A percentile compares a stretch with the other conserved stretches of the same genome.
Evolutionary conservation across 23 red algal genomes (phyloP).

Genomic region (Chondrus crispus): DNA sequence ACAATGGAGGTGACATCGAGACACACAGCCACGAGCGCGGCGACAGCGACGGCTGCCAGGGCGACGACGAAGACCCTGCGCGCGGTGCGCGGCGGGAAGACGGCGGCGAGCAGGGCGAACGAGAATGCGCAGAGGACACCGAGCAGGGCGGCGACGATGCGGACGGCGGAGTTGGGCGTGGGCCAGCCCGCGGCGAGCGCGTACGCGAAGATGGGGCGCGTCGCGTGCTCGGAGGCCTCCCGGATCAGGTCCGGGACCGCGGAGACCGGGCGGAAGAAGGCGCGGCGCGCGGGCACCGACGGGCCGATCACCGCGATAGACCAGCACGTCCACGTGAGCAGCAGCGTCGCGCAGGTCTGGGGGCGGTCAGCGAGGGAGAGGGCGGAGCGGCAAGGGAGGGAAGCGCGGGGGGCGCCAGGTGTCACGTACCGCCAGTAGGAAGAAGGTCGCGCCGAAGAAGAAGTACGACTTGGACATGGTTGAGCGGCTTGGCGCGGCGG

Average conservation of each 20-base stretch:
- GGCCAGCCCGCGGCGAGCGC: slow-evolving; percentile 73
- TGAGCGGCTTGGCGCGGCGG: too few species aligned
- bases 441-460: slow-evolving; percentile 54
- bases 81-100: slow-evolving; percentile 19
- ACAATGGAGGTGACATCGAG: slow-evolving; percentile 37
- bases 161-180: slow-evolving; percentile 36
- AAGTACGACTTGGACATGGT: slow-evolving; percentile 45
- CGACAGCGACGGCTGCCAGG: background rate
- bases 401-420: background rate
- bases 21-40: slow-evolving; percentile 6
- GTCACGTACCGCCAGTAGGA: slow-evolving; percentile 43
- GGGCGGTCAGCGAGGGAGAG: background rate
- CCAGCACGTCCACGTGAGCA: slow-evolving; percentile 75
- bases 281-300: slow-evolving; percentile 68
- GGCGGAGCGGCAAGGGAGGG: background rate
- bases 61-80: slow-evolving; percentile 11
- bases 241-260: slow-evolving; percentile 19
- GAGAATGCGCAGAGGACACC: slow-evolving; percentile 59
- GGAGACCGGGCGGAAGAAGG: slow-evolving; percentile 38
- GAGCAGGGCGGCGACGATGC: slow-evolving; percentile 30
- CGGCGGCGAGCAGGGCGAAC: slow-evolving; percentile 41
- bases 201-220: slow-evolving; percentile 32
- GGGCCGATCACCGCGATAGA: slow-evolving; percentile 52
- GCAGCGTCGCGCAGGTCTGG: slow-evolving; percentile 32
- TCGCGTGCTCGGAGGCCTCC: background rate